phyloP scores from a whole-genome alignment of 257 asterid genomes.

The Lantana camara region DNA sequence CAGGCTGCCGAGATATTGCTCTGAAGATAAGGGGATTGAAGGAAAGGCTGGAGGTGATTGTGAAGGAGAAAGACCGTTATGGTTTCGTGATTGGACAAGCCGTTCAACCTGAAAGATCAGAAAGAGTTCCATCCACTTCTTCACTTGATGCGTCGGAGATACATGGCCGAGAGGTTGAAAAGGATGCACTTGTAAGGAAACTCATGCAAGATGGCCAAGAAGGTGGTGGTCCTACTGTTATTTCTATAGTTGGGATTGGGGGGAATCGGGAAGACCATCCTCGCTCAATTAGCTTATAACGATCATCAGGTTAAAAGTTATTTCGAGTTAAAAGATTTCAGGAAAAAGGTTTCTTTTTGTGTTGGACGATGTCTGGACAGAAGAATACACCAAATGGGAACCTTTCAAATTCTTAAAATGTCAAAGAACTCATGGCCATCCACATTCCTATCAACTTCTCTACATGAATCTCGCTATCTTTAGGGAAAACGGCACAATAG shows the following conservation, averaged over 20 bases:
- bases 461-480: no score
- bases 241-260: constrained; percentile 43
- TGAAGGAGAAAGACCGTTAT: constrained; percentile 20
- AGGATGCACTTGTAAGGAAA: constrained; percentile 22
- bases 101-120: not conserved
- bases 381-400: constrained; percentile 8
- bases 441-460: no score
- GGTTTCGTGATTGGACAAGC: not conserved
- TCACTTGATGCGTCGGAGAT: no score
- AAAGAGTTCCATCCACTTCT: no score
- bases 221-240: not conserved
- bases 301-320: not conserved
- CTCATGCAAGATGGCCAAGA: constrained; percentile 12
- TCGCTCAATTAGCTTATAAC: constrained; percentile 32
- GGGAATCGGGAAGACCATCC: no score
- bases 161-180: constrained; percentile 30
- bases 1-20: no score
- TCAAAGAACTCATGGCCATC: no score
- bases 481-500: no score
- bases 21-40: no score
- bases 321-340: constrained; percentile 17
- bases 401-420: not conserved
- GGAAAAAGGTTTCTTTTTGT: constrained; percentile 12
- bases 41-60: no score
- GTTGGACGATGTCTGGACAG: constrained; percentile 17